Evolutionary conservation across 2,329 filamentous ascomycete genomes (phyloP).

Genomic region (Neopestalotiopsis rosae): DNA sequence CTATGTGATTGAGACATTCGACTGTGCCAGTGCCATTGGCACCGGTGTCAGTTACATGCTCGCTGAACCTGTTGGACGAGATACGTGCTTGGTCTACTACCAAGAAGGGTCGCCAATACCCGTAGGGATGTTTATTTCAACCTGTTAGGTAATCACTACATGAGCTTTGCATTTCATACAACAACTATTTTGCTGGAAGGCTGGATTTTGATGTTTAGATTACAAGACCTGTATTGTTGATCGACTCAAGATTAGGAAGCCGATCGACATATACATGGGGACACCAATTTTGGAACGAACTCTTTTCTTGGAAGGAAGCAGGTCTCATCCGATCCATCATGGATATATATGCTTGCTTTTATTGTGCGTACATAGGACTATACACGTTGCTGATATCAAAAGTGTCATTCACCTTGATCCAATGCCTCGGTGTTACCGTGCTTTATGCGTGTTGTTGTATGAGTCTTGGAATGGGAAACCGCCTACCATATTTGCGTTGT

Average conservation of each 20-base stretch:
- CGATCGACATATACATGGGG: not conserved
- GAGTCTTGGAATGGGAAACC: no score
- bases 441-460: no score
- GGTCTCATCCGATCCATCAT: not conserved
- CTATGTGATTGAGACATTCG: slow-evolving; percentile 57
- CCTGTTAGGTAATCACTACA: slow-evolving; percentile 25
- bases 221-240: not conserved
- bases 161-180: not conserved
- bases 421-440: not conserved
- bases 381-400: not conserved
- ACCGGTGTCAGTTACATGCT: slow-evolving; percentile 57
- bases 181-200: not conserved
- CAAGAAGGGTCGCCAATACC: slow-evolving; percentile 61
- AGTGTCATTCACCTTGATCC: not conserved
- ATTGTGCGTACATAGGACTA: not conserved
- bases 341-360: slow-evolving; percentile 1
- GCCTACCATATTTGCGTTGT: no score
- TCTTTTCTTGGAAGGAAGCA: slow-evolving; percentile 10
- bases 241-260: not conserved
- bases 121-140: slow-evolving; percentile 42
- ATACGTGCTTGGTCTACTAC: slow-evolving; percentile 62
- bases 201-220: not conserved
- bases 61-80: slow-evolving; percentile 45
- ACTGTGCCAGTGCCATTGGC: slow-evolving; percentile 59
- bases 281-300: slow-evolving; percentile 7